phyloP scores from a whole-genome alignment of 140 eudicot genomes.

The Cichorium intybus region DNA sequence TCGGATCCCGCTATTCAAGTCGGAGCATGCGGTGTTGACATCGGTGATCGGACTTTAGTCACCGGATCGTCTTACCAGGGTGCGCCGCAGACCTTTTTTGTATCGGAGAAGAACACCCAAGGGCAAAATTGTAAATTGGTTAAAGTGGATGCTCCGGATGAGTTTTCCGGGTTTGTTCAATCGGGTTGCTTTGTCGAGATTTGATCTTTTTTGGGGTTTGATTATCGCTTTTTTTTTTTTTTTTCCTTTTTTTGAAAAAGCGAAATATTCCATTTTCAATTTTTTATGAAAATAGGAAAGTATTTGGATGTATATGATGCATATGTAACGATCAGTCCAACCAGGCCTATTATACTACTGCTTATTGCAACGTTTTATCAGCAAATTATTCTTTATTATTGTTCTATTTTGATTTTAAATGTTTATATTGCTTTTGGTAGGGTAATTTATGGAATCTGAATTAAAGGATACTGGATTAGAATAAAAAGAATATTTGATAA shows the following conservation, averaged over 20 bases:
- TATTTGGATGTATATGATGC: not conserved
- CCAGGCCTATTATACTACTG: not conserved
- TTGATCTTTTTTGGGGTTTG: constrained; percentile 3
- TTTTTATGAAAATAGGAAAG: not conserved
- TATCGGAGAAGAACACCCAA: constrained; percentile 28
- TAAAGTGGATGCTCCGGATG: constrained; percentile 53
- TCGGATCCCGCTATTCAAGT: constrained; percentile 47
- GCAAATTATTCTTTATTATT: too few relatives aligned
- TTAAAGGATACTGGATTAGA: too few relatives aligned
- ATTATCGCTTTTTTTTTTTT: not conserved
- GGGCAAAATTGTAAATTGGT: constrained; percentile 58
- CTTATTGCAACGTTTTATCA: too few relatives aligned
- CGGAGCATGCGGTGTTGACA: constrained; percentile 63
- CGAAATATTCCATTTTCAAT: not conserved
- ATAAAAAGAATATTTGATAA: too few relatives aligned
- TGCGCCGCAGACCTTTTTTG: constrained; percentile 44
- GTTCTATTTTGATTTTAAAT: too few relatives aligned
- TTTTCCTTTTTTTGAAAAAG: not conserved
- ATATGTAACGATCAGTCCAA: not conserved
- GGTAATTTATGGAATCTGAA: too few relatives aligned
- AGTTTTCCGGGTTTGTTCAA: constrained; percentile 64
- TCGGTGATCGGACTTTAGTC: constrained; percentile 53
- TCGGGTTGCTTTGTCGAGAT: constrained; percentile 77
- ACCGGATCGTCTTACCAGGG: constrained; percentile 71
- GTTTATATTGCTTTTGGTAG: too few relatives aligned